phyloP scores from a whole-genome alignment of 371 early-diverging fungal species.

The Mortierella sp. region DNA sequence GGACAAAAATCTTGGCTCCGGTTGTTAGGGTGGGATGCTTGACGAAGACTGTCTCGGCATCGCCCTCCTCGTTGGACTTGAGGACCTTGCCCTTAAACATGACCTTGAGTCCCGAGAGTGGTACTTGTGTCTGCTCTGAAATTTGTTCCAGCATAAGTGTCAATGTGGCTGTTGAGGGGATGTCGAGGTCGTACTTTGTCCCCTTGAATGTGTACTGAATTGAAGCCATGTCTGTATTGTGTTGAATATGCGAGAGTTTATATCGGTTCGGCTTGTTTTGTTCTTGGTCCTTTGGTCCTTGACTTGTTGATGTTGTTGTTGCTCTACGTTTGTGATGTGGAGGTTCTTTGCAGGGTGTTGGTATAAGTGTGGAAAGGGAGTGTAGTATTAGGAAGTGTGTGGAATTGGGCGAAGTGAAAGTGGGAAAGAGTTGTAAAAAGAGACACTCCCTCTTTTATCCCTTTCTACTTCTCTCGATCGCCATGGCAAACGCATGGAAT shows the following conservation, averaged over 20 bases:
- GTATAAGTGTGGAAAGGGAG: neutral
- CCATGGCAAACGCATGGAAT: neutral
- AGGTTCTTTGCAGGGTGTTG: neutral
- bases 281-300: neutral
- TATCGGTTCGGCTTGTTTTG: neutral
- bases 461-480: neutral
- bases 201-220: slow-evolving; percentile 66
- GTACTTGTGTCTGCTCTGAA: slow-evolving; percentile 59
- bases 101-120: slow-evolving; percentile 63
- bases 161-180: slow-evolving; percentile 50
- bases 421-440: neutral
- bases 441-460: neutral
- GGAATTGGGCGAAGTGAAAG: neutral
- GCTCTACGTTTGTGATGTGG: neutral
- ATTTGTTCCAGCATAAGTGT: slow-evolving; percentile 59
- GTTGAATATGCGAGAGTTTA: neutral
- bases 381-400: neutral
- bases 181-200: slow-evolving; percentile 44
- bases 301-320: too few species aligned
- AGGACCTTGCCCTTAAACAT: slow-evolving; percentile 67
- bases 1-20: slow-evolving; percentile 66
- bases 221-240: slow-evolving; percentile 46
- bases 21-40: slow-evolving; percentile 29
- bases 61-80: slow-evolving; percentile 34
- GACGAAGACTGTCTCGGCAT: slow-evolving; percentile 9